Evolutionary conservation across 495 filamentous ascomycete species (phyloP).

Genomic region (Lichenothelia convexa): DNA sequence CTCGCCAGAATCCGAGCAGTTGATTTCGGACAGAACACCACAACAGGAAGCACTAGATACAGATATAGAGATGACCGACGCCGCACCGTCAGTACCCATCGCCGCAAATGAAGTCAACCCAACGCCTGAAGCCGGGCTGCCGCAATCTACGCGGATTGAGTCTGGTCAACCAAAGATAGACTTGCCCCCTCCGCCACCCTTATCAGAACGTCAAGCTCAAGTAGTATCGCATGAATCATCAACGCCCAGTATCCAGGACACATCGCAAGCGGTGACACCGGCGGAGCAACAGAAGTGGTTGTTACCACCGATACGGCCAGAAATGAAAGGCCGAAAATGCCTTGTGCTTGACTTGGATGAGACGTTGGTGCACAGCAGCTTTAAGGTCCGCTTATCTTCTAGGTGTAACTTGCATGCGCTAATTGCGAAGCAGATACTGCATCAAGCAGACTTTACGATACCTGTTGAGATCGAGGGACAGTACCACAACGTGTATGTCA

Average conservation of each 20-base stretch:
- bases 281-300: constrained; percentile 47
- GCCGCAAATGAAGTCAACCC: constrained; percentile 17
- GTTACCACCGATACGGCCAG: constrained; percentile 57
- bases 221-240: constrained; percentile 9
- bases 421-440: constrained; percentile 49
- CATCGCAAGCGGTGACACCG: constrained; percentile 6
- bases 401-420: constrained; percentile 9
- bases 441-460: constrained; percentile 98
- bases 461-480: constrained; percentile 98
- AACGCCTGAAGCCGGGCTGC: constrained; percentile 7
- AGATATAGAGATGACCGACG: constrained; percentile 47
- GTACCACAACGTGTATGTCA: constrained; percentile 98
- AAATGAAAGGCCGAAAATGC: constrained; percentile 74
- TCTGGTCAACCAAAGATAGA: constrained; percentile 15
- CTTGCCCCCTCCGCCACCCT: constrained; percentile 43
- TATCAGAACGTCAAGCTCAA: constrained; percentile 25
- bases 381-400: constrained; percentile 50
- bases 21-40: constrained; percentile 27
- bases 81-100: constrained; percentile 18
- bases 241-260: constrained; percentile 18
- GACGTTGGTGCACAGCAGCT: constrained; percentile 97
- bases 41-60: constrained; percentile 30
- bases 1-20: constrained; percentile 18
- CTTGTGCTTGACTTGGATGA: constrained; percentile 92
- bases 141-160: constrained; percentile 16